These are phyloP conservation scores for Eutrema yunnanense DNA, from an alignment of 345 rosid genomes.

Conservation along the genomic window DNA sequence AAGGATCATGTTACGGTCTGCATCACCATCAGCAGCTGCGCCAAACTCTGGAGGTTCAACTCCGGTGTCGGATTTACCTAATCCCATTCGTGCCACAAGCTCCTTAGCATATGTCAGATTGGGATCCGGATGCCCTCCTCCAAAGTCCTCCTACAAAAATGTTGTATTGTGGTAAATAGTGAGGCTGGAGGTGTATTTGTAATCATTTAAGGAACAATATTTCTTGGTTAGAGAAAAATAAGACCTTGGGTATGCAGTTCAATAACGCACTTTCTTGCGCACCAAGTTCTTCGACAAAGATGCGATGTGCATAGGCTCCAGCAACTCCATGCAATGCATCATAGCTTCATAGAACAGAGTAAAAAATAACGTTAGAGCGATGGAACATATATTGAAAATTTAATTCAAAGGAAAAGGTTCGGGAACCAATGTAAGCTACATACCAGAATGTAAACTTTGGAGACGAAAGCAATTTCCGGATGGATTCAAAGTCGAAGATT, in stretches of 20 bases:
- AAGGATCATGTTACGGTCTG: slow-evolving; percentile 98
- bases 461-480: slow-evolving; percentile 72
- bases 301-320: slow-evolving; percentile 88
- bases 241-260: slow-evolving; percentile 93
- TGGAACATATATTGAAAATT: neutral
- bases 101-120: slow-evolving; percentile 98
- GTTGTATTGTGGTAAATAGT: neutral
- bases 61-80: slow-evolving; percentile 62
- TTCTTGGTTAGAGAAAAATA: neutral
- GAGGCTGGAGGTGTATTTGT: slow-evolving; percentile 1
- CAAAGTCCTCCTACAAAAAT: slow-evolving; percentile 85
- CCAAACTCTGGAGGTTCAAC: slow-evolving; percentile 97
- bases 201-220: neutral
- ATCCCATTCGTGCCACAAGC: slow-evolving; percentile 92
- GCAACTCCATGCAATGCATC: slow-evolving; percentile 98
- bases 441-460: slow-evolving; percentile 93
- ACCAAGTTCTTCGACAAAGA: slow-evolving; percentile 97
- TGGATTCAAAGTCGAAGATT: slow-evolving; percentile 84
- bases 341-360: slow-evolving; percentile 45
- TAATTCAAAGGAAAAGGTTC: neutral
- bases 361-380: slow-evolving; percentile 6
- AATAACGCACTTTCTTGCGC: slow-evolving; percentile 75
- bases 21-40: slow-evolving; percentile 99
- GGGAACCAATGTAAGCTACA: slow-evolving; percentile 23
- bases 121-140: slow-evolving; percentile 99